phyloP scores from a whole-genome alignment of 2,329 filamentous ascomycete species.

The Diaporthe vaccinii region DNA sequence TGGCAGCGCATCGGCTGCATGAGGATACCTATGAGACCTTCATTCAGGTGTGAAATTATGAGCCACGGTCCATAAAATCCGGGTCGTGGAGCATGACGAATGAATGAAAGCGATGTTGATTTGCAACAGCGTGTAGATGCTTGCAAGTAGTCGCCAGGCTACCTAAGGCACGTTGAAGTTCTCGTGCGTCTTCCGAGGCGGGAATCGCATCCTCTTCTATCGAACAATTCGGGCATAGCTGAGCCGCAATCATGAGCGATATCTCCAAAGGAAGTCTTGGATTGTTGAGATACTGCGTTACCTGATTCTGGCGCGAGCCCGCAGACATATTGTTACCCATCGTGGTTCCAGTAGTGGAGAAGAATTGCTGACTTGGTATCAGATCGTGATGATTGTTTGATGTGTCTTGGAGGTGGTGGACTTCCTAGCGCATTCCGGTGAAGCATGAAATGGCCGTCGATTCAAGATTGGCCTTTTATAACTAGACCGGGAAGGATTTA shows the following conservation, averaged over 20 bases:
- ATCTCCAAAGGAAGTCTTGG: not conserved
- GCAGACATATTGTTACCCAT: not conserved
- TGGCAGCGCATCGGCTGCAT: too few species aligned
- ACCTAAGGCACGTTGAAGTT: not conserved
- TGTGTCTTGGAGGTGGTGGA: not conserved
- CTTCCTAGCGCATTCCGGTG: not conserved
- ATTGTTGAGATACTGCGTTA: not conserved
- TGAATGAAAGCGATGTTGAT: not conserved
- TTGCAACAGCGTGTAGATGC: not conserved
- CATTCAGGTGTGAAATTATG: too few species aligned
- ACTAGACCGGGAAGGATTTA: too few species aligned
- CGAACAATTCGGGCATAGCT: not conserved
- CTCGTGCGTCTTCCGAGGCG: not conserved
- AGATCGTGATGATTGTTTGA: not conserved
- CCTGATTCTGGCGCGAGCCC: not conserved
- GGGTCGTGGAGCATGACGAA: not conserved
- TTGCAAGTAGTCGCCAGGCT: not conserved
- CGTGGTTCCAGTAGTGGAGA: not conserved
- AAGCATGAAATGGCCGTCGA: not conserved
- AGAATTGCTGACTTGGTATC: not conserved
- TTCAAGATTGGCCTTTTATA: not conserved
- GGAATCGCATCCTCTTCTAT: not conserved
- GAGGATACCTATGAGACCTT: too few species aligned
- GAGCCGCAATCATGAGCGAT: not conserved
- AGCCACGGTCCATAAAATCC: too few species aligned